These are phyloP conservation scores for Tagetes erecta DNA, from an alignment of 129 eudicot genomes.

Conservation along the genomic window DNA sequence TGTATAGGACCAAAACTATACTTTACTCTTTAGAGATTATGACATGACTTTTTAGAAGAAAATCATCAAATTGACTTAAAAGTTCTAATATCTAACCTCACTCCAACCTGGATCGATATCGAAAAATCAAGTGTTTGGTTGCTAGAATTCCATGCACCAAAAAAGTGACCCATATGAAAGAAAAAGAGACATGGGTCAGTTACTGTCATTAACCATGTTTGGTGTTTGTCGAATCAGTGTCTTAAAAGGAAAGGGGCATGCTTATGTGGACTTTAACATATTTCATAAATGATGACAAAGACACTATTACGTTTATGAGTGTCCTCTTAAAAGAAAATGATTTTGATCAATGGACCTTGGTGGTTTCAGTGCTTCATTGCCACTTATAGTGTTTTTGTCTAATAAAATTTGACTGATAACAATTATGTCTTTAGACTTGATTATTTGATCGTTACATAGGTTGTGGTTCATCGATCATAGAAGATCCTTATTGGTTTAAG, in stretches of 20 bases:
- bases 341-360: background rate
- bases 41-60: too few relatives aligned
- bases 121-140: too few relatives aligned
- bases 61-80: too few relatives aligned
- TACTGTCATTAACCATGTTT: background rate
- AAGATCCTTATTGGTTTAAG: too few relatives aligned
- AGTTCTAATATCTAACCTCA: too few relatives aligned
- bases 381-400: background rate
- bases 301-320: background rate
- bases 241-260: background rate
- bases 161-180: too few relatives aligned
- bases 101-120: too few relatives aligned
- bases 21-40: too few relatives aligned
- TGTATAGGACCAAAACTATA: too few relatives aligned
- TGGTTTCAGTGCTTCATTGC: background rate
- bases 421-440: background rate
- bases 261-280: background rate
- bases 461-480: background rate
- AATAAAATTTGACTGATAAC: background rate
- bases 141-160: too few relatives aligned
- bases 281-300: background rate
- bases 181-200: too few relatives aligned
- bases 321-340: background rate
- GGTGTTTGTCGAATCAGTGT: background rate
- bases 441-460: background rate